Conservation (phyloP, 306 rosid species). For the Lupinus albus region DNA sequence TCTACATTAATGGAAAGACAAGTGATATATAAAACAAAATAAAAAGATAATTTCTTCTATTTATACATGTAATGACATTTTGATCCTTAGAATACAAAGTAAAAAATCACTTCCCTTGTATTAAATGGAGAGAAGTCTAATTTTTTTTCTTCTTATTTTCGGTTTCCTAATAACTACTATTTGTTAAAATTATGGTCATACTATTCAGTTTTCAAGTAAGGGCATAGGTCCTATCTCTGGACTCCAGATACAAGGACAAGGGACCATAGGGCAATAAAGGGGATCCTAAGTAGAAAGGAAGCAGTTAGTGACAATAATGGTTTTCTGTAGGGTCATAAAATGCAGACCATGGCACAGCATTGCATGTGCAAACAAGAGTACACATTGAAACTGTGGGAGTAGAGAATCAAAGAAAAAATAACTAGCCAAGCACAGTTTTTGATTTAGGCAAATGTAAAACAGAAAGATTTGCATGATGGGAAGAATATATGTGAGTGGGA, state of each 20-base stretch:
- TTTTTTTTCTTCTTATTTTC: constrained; percentile 30
- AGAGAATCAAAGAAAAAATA: not conserved
- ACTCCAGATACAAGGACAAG: constrained; percentile 48
- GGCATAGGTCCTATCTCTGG: constrained; percentile 40
- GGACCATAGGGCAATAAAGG: constrained; percentile 50
- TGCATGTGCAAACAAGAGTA: constrained; percentile 62
- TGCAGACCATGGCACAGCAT: constrained; percentile 41
- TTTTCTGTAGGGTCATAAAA: constrained; percentile 42
- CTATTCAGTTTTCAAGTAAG: constrained; percentile 28
- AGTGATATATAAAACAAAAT: too few relatives aligned
- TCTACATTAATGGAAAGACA: too few relatives aligned
- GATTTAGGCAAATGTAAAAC: constrained; percentile 37
- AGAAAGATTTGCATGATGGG: constrained; percentile 50
- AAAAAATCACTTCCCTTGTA: too few relatives aligned
- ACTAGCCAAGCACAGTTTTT: constrained; percentile 36
- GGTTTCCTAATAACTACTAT: constrained; percentile 32
- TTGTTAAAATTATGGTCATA: constrained; percentile 37
- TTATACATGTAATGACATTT: too few relatives aligned
- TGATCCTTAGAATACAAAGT: too few relatives aligned
- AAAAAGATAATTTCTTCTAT: too few relatives aligned
- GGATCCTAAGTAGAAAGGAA: constrained; percentile 57
- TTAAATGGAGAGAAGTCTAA: too few relatives aligned
- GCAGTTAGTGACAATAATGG: constrained; percentile 58
- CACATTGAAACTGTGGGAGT: constrained; percentile 45
- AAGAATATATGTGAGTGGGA: constrained; percentile 37